These are phyloP conservation scores for Rhodotorula sp. DNA, from an alignment of 1,284 basidiomycete species.

Conservation along the genomic window DNA sequence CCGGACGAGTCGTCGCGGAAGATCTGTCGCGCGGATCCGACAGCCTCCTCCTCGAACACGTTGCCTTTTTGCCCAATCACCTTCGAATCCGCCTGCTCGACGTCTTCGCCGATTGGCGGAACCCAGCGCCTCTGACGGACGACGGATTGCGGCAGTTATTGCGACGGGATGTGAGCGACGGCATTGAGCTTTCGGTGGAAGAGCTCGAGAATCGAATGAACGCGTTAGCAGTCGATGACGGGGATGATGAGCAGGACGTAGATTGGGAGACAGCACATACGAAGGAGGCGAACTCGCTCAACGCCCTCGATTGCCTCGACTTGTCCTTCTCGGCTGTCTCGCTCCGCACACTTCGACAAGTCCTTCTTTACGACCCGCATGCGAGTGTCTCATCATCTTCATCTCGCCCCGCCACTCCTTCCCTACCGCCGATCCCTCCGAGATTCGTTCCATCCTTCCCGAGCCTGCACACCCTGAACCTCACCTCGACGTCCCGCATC, in stretches of 20 bases:
- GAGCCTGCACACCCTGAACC: conserved; percentile 20
- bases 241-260: background rate
- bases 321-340: conserved; percentile 25
- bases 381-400: background rate
- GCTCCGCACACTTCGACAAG: conserved; percentile 1
- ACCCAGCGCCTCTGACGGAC: conserved; percentile 1
- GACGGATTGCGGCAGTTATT: conserved; percentile 10
- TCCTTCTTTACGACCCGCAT: conserved; percentile 9
- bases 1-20: conserved; percentile 6
- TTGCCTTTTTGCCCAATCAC: conserved; percentile 20
- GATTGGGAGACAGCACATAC: background rate
- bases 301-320: conserved; percentile 8
- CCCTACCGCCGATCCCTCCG: background rate
- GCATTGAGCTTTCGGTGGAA: background rate
- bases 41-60: conserved; percentile 17
- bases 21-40: conserved; percentile 9
- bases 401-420: background rate
- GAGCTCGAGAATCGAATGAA: background rate
- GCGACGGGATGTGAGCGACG: conserved; percentile 10
- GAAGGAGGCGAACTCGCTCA: background rate
- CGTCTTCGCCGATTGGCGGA: conserved; percentile 18
- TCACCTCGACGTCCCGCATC: conserved; percentile 11
- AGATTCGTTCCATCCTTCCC: conserved; percentile 21
- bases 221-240: background rate
- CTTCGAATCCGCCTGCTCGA: conserved; percentile 19